phyloP scores from a whole-genome alignment of 257 asterid species.

The Datura wrightii region DNA sequence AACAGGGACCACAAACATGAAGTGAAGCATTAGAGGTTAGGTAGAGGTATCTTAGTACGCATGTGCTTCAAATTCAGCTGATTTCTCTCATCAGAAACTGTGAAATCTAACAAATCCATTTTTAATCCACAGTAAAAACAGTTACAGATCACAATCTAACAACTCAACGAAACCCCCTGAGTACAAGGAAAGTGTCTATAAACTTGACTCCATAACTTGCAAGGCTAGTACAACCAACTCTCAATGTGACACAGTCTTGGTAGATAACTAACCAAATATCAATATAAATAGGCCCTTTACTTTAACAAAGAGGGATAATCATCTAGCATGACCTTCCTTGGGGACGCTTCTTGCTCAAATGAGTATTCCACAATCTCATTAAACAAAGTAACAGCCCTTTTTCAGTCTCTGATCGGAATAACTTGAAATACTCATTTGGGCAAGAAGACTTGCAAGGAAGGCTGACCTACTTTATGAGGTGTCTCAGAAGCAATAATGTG shows the following conservation, averaged over 20 bases:
- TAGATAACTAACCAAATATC: neutral
- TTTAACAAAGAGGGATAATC: neutral
- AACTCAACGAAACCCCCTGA: neutral
- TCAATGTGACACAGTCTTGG: slow-evolving; percentile 23
- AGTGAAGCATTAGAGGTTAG: slow-evolving; percentile 16
- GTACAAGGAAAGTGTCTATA: neutral
- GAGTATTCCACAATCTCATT: slow-evolving; percentile 43
- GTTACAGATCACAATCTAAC: neutral
- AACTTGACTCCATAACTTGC: neutral
- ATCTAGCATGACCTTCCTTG: slow-evolving; percentile 36
- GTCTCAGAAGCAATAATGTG: neutral
- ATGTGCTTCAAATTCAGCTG: slow-evolving; percentile 28
- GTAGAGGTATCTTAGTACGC: slow-evolving; percentile 14
- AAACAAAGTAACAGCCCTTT: slow-evolving; percentile 1
- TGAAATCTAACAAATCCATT: slow-evolving; percentile 24
- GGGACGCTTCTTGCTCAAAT: slow-evolving; percentile 43
- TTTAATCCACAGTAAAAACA: neutral
- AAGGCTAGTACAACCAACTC: slow-evolving; percentile 38
- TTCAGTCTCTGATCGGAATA: slow-evolving; percentile 6
- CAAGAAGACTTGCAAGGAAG: slow-evolving; percentile 32
- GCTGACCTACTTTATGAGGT: neutral
- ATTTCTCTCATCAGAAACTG: slow-evolving; percentile 21
- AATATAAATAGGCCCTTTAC: slow-evolving; percentile 9
- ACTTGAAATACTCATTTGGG: slow-evolving; percentile 38
- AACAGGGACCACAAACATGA: slow-evolving; percentile 25